Conservation (phyloP, 1,139 yeast genomes). For the Wickerhamiella infanticola region DNA sequence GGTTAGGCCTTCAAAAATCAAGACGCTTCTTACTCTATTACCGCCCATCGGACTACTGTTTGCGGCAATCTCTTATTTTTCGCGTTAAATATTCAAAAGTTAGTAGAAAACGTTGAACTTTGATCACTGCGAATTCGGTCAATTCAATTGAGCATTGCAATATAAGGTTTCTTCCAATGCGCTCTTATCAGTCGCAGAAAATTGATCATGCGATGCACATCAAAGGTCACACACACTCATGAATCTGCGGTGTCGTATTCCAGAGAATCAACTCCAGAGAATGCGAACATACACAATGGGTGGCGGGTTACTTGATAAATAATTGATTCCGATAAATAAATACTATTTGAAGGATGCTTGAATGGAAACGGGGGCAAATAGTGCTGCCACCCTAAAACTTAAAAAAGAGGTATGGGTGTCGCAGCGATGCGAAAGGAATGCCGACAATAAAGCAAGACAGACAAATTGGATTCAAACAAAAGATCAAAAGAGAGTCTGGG, state of each 20-base stretch:
- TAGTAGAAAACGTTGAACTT: no score
- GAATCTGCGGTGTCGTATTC: no score
- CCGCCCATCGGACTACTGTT: conserved; percentile 43
- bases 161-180: no score
- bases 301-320: no score
- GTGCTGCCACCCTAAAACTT: neutral
- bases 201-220: no score
- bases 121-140: no score
- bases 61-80: neutral
- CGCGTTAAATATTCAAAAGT: neutral
- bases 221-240: no score
- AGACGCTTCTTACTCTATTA: conserved; percentile 30
- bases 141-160: no score
- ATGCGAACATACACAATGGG: no score
- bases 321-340: neutral
- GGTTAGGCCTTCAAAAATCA: conserved; percentile 32
- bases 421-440: no score
- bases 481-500: neutral
- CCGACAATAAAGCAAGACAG: neutral
- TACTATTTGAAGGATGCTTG: neutral
- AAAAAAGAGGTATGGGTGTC: neutral
- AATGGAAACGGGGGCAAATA: neutral
- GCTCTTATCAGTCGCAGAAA: no score
- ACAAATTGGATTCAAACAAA: neutral
- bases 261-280: no score